Base-by-base conservation (phyloP, 2,329 filamentous ascomycete species). In the Nectriaceae sp. region DNA sequence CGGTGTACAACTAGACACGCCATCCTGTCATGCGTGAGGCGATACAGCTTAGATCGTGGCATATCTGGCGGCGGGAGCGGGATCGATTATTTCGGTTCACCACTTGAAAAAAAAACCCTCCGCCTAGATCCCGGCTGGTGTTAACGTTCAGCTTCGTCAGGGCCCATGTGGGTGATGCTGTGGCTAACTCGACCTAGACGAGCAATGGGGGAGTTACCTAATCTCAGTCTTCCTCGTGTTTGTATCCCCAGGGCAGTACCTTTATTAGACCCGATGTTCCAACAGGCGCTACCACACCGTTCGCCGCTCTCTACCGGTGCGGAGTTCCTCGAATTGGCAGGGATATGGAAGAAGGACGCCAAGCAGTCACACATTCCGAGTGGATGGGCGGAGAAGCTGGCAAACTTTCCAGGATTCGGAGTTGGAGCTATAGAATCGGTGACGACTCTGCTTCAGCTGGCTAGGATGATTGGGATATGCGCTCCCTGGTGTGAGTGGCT, bases 11-110 rank as follows among this genome's bases (percentile, higher is more conserved):
- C 55, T 50, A 53, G 47, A 44, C 50, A 45, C 54, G 53, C 49
- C 47, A 56, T 58, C 56, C 52, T 57, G 59, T 60, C 55, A 59
- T 53, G 46, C 55, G 52, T 50, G 42, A 47, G 46, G 39, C 44
- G 40, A 50, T 44, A 46, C 48, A n/a, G 41, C 48, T 50, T 46
- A 50, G 48, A 62, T 59, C 53, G 48, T 42, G 39, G 46, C 42
- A 47, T 42, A 45, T 48, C 42, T 56, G 26, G 43, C 33, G 21
- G 29, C 41, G 24, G 44, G 29, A 35, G 40, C 43, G 35, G 46
- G 45, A 50, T 50, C 52, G 50, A 33, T 31, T 40, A 36, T 43
- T 38, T 42, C 19, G 18, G 22, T 24, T 40, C 33, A 40, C 31
- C 35, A 39, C 26, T 38, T 31, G 21, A 21, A 21, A 16, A 29